These are phyloP conservation scores for Aspergillus diversus DNA, from an alignment of 495 filamentous ascomycete species.

Conservation along the genomic window DNA sequence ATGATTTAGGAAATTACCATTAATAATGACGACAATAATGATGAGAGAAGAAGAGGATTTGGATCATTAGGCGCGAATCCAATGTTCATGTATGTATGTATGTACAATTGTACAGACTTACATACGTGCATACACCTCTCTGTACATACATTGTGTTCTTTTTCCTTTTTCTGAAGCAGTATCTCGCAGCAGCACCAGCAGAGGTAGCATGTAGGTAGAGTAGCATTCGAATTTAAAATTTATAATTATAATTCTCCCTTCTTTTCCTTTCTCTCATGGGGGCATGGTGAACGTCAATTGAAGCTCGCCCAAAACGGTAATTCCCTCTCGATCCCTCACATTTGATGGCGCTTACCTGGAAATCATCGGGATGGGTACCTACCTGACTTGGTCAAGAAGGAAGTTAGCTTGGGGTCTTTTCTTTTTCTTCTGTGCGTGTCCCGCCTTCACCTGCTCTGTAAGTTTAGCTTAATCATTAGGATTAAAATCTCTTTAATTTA, in stretches of 20 bases:
- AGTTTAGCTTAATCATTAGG: too few species aligned
- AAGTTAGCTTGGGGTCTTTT: not conserved
- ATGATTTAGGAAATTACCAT: too few species aligned
- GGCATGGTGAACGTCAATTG: not conserved
- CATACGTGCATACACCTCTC: not conserved
- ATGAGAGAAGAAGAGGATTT: too few species aligned
- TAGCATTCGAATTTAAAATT: not conserved
- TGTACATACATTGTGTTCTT: not conserved
- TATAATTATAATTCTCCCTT: not conserved
- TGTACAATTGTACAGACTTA: not conserved
- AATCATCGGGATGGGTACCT: not conserved
- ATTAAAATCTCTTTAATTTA: too few species aligned
- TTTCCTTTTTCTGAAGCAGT: not conserved
- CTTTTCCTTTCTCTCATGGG: not conserved
- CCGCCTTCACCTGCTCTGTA: too few species aligned
- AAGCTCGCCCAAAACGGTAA: constrained; percentile 10
- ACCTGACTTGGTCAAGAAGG: not conserved
- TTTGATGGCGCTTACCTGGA: constrained; percentile 9
- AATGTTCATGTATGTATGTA: constrained; percentile 1
- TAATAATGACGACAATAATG: too few species aligned
- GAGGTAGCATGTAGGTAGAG: not conserved
- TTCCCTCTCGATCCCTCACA: constrained; percentile 19
- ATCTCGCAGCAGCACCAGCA: not conserved
- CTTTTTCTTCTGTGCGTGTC: not conserved
- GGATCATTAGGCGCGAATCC: not conserved